Conservation (phyloP, 2,329 filamentous ascomycete species). For the Fusarium napiforme region DNA sequence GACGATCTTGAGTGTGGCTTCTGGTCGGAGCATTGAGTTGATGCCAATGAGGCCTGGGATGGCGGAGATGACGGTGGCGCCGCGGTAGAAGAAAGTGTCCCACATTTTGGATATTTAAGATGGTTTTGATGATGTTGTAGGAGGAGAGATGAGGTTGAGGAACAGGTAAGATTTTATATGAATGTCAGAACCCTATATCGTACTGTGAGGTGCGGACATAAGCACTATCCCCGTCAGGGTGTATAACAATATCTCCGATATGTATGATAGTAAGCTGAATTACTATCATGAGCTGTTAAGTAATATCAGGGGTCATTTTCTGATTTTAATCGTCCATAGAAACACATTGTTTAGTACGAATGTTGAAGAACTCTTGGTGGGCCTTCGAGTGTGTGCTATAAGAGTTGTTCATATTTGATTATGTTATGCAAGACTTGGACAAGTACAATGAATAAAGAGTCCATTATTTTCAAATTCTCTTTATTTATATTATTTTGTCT, state of each 20-base stretch:
- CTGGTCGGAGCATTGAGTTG: conserved; percentile 25
- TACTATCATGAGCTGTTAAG: neutral
- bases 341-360: no score
- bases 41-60: conserved; percentile 34
- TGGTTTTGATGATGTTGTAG: neutral
- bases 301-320: no score
- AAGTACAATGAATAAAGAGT: neutral
- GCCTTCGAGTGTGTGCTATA: accelerated
- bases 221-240: neutral
- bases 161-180: neutral
- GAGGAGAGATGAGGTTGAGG: neutral
- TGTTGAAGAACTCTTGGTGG: no score
- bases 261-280: accelerated
- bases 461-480: no score
- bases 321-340: accelerated
- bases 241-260: neutral
- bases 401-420: neutral
- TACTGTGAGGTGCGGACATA: neutral
- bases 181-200: neutral
- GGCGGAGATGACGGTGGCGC: conserved; percentile 16
- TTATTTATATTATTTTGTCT: accelerated
- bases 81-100: conserved; percentile 25
- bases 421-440: neutral
- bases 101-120: neutral
- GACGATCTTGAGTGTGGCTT: conserved; percentile 7